Base-by-base conservation (phyloP, 164 flowering plant species). In the Sedum album region DNA sequence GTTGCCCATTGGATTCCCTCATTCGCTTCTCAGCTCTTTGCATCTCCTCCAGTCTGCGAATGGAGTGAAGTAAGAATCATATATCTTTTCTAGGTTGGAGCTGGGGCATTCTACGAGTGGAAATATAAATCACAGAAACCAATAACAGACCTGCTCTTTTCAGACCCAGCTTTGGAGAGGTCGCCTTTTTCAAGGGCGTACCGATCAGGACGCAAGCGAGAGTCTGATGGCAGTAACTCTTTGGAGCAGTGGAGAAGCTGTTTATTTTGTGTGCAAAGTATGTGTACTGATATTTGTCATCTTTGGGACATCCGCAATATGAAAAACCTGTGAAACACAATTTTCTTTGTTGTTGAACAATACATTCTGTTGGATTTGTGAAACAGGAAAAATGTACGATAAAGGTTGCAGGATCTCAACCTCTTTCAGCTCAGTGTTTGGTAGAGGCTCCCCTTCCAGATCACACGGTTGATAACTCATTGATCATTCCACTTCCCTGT, bases 151-250 rank as follows among this genome's bases (percentile, higher is more conserved):
- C 88, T 88, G 93, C 83, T 85, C 82, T 90, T 90, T 70, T 90
- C 96, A 7, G 82, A 71, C 68, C 93, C 87, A 48, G 96, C 83
- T 79, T 85, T 90, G 17, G 87, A 76, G 33, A 86, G 67, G 71
- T 90, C 93, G 53, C 91, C 90, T 77, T 74, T 82, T 77, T 90
- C 96, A 70, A 90, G 90, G 23, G 94, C 92, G 73, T 74, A 85
- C 70, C 96, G 77, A 77, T 90, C 96, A 18, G 96, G 89, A 33
- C 96, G 93, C 69, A 90, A 66, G 53, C 96, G 91, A 73, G 96
- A 90, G 80, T 90, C 96, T 57, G 96, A 90, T 73, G 93, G 84
- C 76, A 90, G 75, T 60, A 88, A 63, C 78, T 90, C 74, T 77
- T 90, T 0, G 96, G 93, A 60, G 93, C 96, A 17, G 96, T 88